Evolutionary conservation across 2,329 filamentous ascomycete species (phyloP), one percentile per base, ranked within the genome.

Genomic region (Aspergillus flavus): DNA sequence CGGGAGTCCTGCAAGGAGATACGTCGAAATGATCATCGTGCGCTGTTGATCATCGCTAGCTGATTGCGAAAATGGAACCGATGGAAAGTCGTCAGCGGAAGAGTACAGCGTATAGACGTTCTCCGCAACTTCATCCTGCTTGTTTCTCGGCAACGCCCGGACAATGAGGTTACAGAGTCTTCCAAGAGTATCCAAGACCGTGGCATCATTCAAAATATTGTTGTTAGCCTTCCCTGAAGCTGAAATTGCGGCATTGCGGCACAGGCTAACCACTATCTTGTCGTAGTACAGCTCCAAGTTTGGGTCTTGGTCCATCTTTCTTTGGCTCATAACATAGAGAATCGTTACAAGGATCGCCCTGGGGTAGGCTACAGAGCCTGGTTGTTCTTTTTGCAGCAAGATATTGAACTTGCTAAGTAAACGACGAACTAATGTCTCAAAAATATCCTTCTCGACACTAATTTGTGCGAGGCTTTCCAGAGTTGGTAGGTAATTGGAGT

Each of bases 381-480:
- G 63, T 26, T 76, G 79, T 34, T 80, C 76, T 66, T 84, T 84
- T 61, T 84, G 80, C 32, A 88, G 80, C 43, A 88, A 80, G 19
- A 84, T 75, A 57, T 85, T 83, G 32, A 90, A 76, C 69, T 89
- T 90, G 77, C 86, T 89, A 73, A 89, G 84, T 32, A 91, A 76
- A 34, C 87, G 81, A 46, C 88, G 79, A 39, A 89, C 82, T 10
- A 91, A 78, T 0, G 87, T 89, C 63, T 88, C 85, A 64, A 90
- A 89, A 14, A 90, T 81, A 43, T 87, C 83, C 64, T 84, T 82
- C 70, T 90, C 88, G 12, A 82, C 80, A 60, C 86, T 87, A 23
- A 91, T 83, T 68, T 89, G 86, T 3, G 88, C 87, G 63, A 91
- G 84, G 0, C 83, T 87, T 69, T 90, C 88, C 28, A 91, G 76